phyloP scores from a whole-genome alignment of 164 flowering plant species.

The Nelumbo lutea region DNA sequence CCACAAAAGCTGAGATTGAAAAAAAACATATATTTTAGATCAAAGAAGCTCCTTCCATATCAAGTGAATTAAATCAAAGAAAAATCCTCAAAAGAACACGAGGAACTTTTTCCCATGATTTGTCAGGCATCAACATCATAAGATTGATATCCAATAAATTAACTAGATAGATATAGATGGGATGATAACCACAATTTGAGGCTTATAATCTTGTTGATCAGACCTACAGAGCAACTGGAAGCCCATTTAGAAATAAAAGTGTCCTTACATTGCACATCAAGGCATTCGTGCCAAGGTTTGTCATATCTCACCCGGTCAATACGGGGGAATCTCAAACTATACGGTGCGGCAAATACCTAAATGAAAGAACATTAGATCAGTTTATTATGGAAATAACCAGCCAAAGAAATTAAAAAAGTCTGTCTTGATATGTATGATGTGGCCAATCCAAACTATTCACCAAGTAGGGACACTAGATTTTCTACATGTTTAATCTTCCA shows the following conservation, averaged over 20 bases:
- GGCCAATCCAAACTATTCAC: too few species aligned
- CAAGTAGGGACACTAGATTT: too few species aligned
- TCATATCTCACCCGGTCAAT: constrained; percentile 91
- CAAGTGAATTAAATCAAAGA: background rate
- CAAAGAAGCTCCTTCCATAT: background rate
- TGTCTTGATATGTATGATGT: background rate
- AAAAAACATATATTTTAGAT: background rate
- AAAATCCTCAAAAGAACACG: background rate
- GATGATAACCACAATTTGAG: too few species aligned
- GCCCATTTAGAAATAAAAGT: background rate
- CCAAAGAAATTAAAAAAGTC: background rate
- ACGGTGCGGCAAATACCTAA: constrained; percentile 95
- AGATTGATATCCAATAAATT: background rate
- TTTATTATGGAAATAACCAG: background rate
- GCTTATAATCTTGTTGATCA: background rate
- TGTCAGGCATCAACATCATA: too few species aligned
- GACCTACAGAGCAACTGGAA: background rate
- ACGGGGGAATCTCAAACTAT: constrained; percentile 92
- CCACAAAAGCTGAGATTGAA: constrained; percentile 62
- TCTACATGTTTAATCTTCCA: too few species aligned
- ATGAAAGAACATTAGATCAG: constrained; percentile 1
- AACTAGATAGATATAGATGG: background rate
- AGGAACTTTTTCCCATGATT: background rate
- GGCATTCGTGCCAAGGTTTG: constrained; percentile 99
- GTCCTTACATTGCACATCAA: constrained; percentile 82